Evolutionary conservation across 1,139 yeast species (phyloP), one percentile per base, ranked within the genome.

Genomic region (Pichia sp.): DNA sequence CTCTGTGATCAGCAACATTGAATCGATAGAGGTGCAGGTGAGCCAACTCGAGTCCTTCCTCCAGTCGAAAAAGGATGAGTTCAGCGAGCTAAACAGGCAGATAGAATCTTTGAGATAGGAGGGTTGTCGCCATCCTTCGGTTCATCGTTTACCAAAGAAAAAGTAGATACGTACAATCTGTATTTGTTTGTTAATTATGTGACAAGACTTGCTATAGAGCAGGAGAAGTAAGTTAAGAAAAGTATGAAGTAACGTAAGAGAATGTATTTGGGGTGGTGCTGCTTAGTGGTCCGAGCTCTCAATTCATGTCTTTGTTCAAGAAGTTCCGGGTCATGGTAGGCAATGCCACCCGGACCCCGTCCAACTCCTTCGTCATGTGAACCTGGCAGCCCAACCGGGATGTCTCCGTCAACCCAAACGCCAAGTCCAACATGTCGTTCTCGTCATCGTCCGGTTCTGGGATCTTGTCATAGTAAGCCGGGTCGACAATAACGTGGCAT

Each of bases 391-490:
- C 99, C 62, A 93, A 78, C 66, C 99, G 80, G 32, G 97, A 89
- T n/a, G 95, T 87, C 68, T 92, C 98, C 4, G 98, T 93, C 55
- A 93, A 79, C 0, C 99, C 99, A 68, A 93, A 95, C 0, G 99
- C 99, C 67, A 93, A 78, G 71, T 93, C 99, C 68, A 95, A 78
- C 99, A 93, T 93, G 72, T 93, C 99, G 69, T 95, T 92, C 71
- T 93, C 99, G 67, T 93, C 99, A 67, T 93, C 99, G 61, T 85
- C 90, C 0, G 99, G 99, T 69, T 93, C 99, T 31, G 95, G 96
- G 63, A 93, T 81, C 57, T 75, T 81, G 67, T 93, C 99, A 71
- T 90, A 93, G 68, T 75, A 90, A 49, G 87, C 97, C 1, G 99
- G 99, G 68, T 93, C 99, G 43, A 95, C 90, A 52, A 93, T 93